phyloP scores from a whole-genome alignment of 495 filamentous ascomycete genomes.

The Penicillium egyptiacum region DNA sequence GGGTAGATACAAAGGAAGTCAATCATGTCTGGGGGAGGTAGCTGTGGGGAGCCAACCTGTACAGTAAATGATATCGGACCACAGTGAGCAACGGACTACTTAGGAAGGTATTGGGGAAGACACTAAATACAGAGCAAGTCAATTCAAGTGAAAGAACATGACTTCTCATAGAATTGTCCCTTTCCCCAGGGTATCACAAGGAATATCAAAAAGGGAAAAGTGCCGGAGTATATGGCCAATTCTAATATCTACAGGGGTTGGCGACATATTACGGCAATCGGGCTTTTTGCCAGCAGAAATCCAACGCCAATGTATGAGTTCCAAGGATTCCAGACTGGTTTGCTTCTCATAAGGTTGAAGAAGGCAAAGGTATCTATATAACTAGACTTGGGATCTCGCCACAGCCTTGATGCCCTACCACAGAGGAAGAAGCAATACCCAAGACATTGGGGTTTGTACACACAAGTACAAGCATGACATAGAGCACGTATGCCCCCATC shows the following conservation, averaged over 20 bases:
- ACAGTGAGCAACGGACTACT: background rate
- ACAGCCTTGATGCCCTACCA: background rate
- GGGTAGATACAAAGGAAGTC: constrained; percentile 10
- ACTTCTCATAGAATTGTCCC: background rate
- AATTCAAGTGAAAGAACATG: background rate
- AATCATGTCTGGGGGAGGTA: constrained; percentile 1
- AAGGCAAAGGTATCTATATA: background rate
- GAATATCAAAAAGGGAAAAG: background rate
- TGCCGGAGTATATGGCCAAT: constrained; percentile 1
- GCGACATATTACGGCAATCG: background rate
- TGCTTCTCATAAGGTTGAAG: background rate
- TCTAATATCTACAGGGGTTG: constrained; percentile 1
- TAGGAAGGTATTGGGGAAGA: background rate
- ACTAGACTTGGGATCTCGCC: background rate
- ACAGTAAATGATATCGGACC: background rate
- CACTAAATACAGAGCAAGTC: background rate
- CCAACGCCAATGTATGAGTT: too few relatives aligned
- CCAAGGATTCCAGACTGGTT: background rate
- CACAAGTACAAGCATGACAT: background rate
- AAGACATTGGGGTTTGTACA: background rate
- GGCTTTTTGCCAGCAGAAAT: background rate
- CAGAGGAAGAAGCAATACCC: background rate
- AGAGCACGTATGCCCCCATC: background rate
- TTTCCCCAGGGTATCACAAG: background rate
- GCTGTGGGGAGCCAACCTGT: background rate